Base-by-base conservation (phyloP, 345 rosid genomes). In the Linum usitatissimum region DNA sequence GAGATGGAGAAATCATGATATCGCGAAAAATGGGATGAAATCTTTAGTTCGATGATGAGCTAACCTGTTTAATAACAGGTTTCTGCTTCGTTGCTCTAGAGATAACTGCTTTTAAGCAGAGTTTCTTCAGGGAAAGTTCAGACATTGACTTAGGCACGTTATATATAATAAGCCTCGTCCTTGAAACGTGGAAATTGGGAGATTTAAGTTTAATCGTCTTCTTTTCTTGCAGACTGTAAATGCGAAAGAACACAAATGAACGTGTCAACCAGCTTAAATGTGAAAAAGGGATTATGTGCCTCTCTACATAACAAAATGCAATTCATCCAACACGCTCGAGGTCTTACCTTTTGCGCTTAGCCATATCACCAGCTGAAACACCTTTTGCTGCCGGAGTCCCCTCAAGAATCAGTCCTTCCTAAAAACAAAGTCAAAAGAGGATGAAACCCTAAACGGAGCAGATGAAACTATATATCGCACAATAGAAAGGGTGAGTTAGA, bases 41-140 rank as follows among this genome's bases (percentile, higher is more conserved):
- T 34, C 38, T 34, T 34, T 18, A 55, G 30, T 18, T 18, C 20
- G 3, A 21, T 55, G 30, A 28, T 7, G 39, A 69, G 55, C 79
- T 66, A 67, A 86, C 97, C 94, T 93, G 99, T 77, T 75, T 84
- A 71, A 87, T 81, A 30, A 75, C 66, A 30, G 99, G 96, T 20
- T 77, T 86, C 83, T 90, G 97, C 80, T 87, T 86, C 63, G 97
- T 81, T 61, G 99, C 96, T 66, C 96, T 93, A 21, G 94, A 87
- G 67, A 68, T 79, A 71, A 93, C 88, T 10, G 94, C 96, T 62
- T 84, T 81, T 28, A 82, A 66, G 70, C 81, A 86, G 55, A 90
- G 87, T 69, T 77, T 81, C 66, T 77, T 81, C 55, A 93, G 83
- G 61, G 79, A 83, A 58, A 77, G 80, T 64, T 82, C 92, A 17